Evolutionary conservation across 1,284 basidiomycete genomes (phyloP), one percentile per base, ranked within the genome.

Genomic region (Leccinum laetum): DNA sequence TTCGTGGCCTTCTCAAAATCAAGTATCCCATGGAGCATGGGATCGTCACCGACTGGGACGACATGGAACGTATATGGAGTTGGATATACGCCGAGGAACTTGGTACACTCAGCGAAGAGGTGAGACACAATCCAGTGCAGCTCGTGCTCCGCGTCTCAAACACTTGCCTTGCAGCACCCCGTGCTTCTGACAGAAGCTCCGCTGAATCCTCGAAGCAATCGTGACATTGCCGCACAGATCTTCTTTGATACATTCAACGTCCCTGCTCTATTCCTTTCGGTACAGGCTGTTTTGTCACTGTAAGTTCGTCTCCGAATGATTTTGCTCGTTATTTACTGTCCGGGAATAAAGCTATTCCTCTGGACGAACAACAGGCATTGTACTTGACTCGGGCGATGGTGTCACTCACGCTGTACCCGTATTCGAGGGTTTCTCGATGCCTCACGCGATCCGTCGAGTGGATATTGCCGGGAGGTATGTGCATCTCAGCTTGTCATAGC

Each of bases 241-340:
- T 98, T 99, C 80, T 99, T 98, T 79, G 96, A 99, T 76, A 98
- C 96, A 4, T 98, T 98, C 87, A 99, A 99, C 78, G 98, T 99
- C 18, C 98, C 98, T 21, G 98, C 98, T 8, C 82, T 99, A 67
- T 99, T 96, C 81, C 97, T 94, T 16, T 96, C 94, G 59, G 94
- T 99, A 4, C 98, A 99, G 81, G 98, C 98, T 29, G 97, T 99
- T 21, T 82, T 99, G 63, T 95, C 95, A 70, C 80, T 99, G 95
- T 98, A 76, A 78, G 91, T 80, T 35, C 53, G 46, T 72, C 58
- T 7, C 32, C 44, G 41, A 7, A 62, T 21, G n/a, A 16, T 4
- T 26, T 29, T 24, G 5, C 58, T 49, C 16, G 52, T 26, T 18
- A 18, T 66, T 76, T 59, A 77, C 29, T 39, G 26, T n/a, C 29